Evolutionary conservation across 2,329 filamentous ascomycete genomes (phyloP).

Genomic region (Cladosporium velox): DNA sequence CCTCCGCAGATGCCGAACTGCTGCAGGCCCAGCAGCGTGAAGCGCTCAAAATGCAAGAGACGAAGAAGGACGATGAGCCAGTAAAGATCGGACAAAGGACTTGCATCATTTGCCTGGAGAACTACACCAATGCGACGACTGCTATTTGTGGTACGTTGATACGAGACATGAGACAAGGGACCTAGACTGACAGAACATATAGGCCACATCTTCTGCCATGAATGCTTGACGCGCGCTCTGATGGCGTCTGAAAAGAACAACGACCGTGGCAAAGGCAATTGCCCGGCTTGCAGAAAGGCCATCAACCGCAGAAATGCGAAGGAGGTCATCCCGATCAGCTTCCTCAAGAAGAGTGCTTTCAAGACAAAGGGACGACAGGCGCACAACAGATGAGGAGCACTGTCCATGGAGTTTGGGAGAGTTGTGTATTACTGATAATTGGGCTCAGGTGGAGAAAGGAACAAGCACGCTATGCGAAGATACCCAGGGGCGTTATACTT

Average conservation of each 20-base stretch:
- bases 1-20: slow-evolving; percentile 39
- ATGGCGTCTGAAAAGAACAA: slow-evolving; percentile 56
- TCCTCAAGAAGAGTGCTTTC: slow-evolving; percentile 43
- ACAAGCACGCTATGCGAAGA: no score
- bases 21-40: slow-evolving; percentile 33
- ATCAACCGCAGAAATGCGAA: slow-evolving; percentile 42
- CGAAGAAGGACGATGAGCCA: slow-evolving; percentile 23
- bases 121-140: slow-evolving; percentile 59
- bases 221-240: slow-evolving; percentile 62
- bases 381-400: slow-evolving; percentile 2
- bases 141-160: slow-evolving; percentile 59
- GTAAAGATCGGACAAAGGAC: slow-evolving; percentile 50
- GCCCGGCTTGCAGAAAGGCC: slow-evolving; percentile 50
- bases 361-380: slow-evolving; percentile 16
- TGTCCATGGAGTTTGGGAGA: no score
- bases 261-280: slow-evolving; percentile 47
- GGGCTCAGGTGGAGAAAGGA: no score
- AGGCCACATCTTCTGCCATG: slow-evolving; percentile 67
- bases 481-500: no score
- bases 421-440: no score
- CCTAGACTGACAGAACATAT: slow-evolving; percentile 16
- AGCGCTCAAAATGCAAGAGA: slow-evolving; percentile 31
- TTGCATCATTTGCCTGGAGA: slow-evolving; percentile 67
- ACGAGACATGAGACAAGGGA: neutral
- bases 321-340: slow-evolving; percentile 44